Evolutionary conservation across 306 rosid species (phyloP).

Genomic region (Bauhinia variegata): DNA sequence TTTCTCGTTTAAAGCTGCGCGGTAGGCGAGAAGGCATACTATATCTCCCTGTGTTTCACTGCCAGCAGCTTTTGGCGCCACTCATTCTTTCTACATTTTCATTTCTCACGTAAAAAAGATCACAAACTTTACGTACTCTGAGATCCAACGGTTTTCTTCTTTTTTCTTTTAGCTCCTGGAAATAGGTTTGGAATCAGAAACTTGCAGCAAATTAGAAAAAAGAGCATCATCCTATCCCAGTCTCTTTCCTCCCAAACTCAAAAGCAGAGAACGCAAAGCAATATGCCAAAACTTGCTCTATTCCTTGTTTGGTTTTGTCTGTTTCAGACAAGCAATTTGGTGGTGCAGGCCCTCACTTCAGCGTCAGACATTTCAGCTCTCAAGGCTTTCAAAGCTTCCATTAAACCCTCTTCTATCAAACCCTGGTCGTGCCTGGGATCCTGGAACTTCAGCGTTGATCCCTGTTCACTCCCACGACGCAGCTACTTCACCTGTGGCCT

Average conservation of each 20-base stretch:
- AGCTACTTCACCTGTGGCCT: slow-evolving; percentile 74
- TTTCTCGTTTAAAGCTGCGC: no score
- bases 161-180: no score
- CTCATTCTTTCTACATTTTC: not conserved
- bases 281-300: slow-evolving; percentile 26
- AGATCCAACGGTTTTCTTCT: no score
- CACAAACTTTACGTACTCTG: no score
- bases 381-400: slow-evolving; percentile 76
- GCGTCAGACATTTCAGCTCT: slow-evolving; percentile 68
- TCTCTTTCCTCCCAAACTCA: not conserved
- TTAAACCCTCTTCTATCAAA: slow-evolving; percentile 67
- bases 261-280: not conserved
- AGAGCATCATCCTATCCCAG: no score
- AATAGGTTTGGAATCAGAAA: no score
- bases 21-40: no score
- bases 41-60: no score
- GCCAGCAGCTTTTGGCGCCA: not conserved
- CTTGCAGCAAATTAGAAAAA: no score
- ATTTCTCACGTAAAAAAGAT: no score
- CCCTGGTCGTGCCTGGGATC: slow-evolving; percentile 78
- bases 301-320: slow-evolving; percentile 14
- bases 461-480: slow-evolving; percentile 78
- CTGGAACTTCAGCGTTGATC: slow-evolving; percentile 87
- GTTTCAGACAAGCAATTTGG: slow-evolving; percentile 10
- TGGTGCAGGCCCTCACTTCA: slow-evolving; percentile 52